Percentiles rank a stretch among this genome's conserved stretches.
These are phyloP conservation scores for Remersonia thermophila DNA, from an alignment of 2,329 filamentous ascomycete species.

Conservation along the genomic window DNA sequence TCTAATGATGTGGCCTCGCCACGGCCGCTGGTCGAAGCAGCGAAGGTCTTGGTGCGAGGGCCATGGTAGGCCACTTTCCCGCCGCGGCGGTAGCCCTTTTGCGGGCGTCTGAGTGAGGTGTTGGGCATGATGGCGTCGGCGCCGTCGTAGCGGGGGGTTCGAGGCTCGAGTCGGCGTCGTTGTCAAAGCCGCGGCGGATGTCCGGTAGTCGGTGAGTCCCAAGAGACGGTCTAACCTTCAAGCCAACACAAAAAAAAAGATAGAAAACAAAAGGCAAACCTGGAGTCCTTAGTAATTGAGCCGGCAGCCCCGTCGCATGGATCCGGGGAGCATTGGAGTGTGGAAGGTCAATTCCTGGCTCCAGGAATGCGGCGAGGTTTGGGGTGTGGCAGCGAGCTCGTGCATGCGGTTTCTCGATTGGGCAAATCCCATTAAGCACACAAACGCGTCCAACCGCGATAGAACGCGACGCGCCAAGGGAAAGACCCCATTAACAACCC, in stretches of 20 bases:
- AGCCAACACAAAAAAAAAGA: too few species aligned
- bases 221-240: too few species aligned
- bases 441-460: slow-evolving; percentile 14
- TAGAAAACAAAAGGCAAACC: too few species aligned
- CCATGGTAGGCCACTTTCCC: slow-evolving; percentile 61
- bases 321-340: background rate
- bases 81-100: slow-evolving; percentile 56
- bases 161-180: background rate
- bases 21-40: slow-evolving; percentile 58
- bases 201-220: too few species aligned
- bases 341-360: background rate
- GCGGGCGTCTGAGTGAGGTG: slow-evolving; percentile 45
- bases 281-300: too few species aligned
- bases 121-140: slow-evolving; percentile 40
- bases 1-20: slow-evolving; percentile 82
- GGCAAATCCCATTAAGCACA: slow-evolving; percentile 15
- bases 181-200: too few species aligned
- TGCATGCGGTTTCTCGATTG: slow-evolving; percentile 1
- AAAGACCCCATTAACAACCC: slow-evolving; percentile 1
- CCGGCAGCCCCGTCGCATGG: too few species aligned
- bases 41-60: slow-evolving; percentile 60
- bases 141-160: background rate
- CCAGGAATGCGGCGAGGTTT: background rate
- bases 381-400: background rate
- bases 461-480: slow-evolving; percentile 12